These are phyloP conservation scores for Leccinum uliginosum DNA, from an alignment of 768 basidiomycete species.

Conservation along the genomic window DNA sequence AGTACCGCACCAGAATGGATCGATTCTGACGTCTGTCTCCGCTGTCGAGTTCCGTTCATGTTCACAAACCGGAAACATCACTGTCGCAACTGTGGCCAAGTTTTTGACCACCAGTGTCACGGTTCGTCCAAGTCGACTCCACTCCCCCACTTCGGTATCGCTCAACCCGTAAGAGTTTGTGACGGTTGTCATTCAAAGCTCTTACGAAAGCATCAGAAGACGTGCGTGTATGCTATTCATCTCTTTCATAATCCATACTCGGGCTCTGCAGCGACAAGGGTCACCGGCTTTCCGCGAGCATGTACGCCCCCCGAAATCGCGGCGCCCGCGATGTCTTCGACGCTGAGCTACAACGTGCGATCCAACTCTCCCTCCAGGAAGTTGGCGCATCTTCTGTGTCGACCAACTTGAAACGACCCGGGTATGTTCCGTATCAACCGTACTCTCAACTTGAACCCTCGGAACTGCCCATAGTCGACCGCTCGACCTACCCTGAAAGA, in stretches of 20 bases:
- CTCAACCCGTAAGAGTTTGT: conserved; percentile 90
- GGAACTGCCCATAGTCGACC: conserved; percentile 65
- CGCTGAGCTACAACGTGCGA: conserved; percentile 89
- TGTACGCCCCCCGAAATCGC: conserved; percentile 50
- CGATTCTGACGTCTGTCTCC: conserved; percentile 90
- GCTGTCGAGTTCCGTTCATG: conserved; percentile 85
- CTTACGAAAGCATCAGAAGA: conserved; percentile 56
- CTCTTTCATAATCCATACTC: neutral
- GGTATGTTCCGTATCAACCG: conserved; percentile 57
- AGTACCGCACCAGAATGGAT: conserved; percentile 95
- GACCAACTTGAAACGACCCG: conserved; percentile 51
- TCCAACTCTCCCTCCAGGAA: conserved; percentile 86
- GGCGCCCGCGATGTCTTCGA: conserved; percentile 65
- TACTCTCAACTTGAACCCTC: conserved; percentile 52
- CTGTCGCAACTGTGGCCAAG: conserved; percentile 95
- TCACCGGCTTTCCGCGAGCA: conserved; percentile 53
- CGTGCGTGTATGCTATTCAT: conserved; percentile 32
- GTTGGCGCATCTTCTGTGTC: conserved; percentile 43
- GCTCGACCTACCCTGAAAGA: conserved; percentile 40
- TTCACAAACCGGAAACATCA: conserved; percentile 99
- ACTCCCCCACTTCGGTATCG: conserved; percentile 90
- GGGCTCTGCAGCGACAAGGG: conserved; percentile 35
- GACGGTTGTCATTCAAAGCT: conserved; percentile 85
- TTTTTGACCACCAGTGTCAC: conserved; percentile 95
- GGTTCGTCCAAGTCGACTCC: conserved; percentile 78